Conservation (phyloP, 2,329 filamentous ascomycete species). For the Verticillium nonalfalfae region DNA sequence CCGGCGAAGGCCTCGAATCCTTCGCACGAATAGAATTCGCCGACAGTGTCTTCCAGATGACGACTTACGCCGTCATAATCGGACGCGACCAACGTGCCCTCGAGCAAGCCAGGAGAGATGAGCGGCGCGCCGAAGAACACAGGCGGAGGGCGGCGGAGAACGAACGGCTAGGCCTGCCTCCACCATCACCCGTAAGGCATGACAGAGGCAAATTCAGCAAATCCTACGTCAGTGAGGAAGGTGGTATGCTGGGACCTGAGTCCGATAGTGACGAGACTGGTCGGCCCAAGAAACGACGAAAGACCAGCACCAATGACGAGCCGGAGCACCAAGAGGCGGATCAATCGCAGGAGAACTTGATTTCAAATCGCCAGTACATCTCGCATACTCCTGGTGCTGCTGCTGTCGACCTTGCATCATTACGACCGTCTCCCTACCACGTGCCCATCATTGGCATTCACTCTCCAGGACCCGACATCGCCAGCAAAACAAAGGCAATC, state of each 20-base stretch:
- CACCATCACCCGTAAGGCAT: conserved; percentile 41
- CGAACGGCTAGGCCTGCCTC: conserved; percentile 39
- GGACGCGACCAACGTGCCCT: conserved; percentile 62
- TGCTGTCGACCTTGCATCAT: conserved; percentile 50
- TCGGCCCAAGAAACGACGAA: conserved; percentile 40
- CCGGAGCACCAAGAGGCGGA: conserved; percentile 27
- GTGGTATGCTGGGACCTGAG: conserved; percentile 60
- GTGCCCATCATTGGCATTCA: conserved; percentile 67
- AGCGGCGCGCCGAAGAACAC: conserved; percentile 39
- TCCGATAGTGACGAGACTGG: conserved; percentile 47
- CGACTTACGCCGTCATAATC: conserved; percentile 64
- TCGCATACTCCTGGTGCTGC: conserved; percentile 53
- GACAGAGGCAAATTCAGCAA: conserved; percentile 52
- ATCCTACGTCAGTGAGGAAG: conserved; percentile 63
- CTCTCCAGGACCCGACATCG: conserved; percentile 56
- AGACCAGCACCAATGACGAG: conserved; percentile 33
- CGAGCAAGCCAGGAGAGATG: conserved; percentile 45
- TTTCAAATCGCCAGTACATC: conserved; percentile 54
- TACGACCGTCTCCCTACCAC: conserved; percentile 55
- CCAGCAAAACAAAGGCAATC: conserved; percentile 62
- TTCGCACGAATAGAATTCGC: conserved; percentile 61
- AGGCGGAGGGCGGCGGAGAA: conserved; percentile 39
- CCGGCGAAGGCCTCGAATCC: conserved; percentile 42
- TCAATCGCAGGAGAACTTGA: conserved; percentile 37
- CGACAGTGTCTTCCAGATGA: conserved; percentile 75